phyloP scores from a whole-genome alignment of 2,329 filamentous ascomycete species.

The Knufia fluminis region DNA sequence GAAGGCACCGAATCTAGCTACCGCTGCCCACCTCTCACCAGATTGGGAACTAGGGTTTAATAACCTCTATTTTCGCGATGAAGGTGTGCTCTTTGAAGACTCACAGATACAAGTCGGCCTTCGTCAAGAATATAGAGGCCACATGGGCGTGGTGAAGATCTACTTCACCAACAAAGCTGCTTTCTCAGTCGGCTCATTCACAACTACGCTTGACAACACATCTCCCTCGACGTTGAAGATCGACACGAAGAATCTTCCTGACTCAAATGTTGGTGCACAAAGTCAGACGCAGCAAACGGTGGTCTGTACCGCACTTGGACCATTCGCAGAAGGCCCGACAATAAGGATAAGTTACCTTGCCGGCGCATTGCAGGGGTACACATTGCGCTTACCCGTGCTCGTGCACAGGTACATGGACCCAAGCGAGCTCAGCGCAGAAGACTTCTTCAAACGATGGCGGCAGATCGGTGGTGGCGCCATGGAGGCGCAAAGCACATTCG shows the following conservation, averaged over 20 bases:
- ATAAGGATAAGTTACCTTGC: slow-evolving; percentile 91
- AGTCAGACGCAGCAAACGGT: slow-evolving; percentile 85
- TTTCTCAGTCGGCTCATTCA: slow-evolving; percentile 77
- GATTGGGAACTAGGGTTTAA: slow-evolving; percentile 92
- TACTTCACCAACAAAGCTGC: slow-evolving; percentile 95
- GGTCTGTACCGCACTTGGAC: slow-evolving; percentile 78
- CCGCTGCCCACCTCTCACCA: slow-evolving; percentile 82
- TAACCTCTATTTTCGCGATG: slow-evolving; percentile 64
- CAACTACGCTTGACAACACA: slow-evolving; percentile 76
- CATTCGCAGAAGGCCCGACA: slow-evolving; percentile 78
- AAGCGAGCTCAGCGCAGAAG: slow-evolving; percentile 73
- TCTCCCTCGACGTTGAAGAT: slow-evolving; percentile 62
- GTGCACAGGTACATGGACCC: slow-evolving; percentile 97
- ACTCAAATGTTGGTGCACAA: slow-evolving; percentile 64
- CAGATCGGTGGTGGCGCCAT: slow-evolving; percentile 85
- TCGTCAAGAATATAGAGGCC: slow-evolving; percentile 87
- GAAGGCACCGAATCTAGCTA: slow-evolving; percentile 73
- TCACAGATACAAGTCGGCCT: slow-evolving; percentile 86
- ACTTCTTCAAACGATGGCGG: slow-evolving; percentile 99
- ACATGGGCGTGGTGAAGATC: slow-evolving; percentile 87
- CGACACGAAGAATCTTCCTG: slow-evolving; percentile 81
- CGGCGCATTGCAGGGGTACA: slow-evolving; percentile 84
- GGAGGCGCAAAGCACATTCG: slow-evolving; percentile 82
- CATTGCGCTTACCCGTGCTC: slow-evolving; percentile 76
- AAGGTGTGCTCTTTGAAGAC: slow-evolving; percentile 91